Conservation (phyloP, 164 flowering plant species). For the Magnolia changhungtana region DNA sequence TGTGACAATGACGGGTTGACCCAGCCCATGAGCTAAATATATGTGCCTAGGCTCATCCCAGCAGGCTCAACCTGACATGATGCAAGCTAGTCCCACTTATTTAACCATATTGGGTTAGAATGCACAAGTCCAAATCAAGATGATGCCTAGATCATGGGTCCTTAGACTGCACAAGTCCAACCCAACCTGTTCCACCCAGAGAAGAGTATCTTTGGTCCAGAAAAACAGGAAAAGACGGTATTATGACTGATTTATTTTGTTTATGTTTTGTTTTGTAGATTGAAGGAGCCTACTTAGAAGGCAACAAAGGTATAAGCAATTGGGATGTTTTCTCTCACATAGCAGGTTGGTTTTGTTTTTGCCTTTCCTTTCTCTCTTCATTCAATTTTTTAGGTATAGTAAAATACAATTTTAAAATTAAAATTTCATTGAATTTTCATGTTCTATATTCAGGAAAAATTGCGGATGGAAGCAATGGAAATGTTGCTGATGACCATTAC, state of each 20-base stretch:
- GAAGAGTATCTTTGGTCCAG: too few relatives aligned
- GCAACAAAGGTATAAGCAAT: constrained; percentile 31
- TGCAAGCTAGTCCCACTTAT: too few relatives aligned
- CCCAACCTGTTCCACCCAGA: background rate
- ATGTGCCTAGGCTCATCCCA: too few relatives aligned
- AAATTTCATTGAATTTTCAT: too few relatives aligned
- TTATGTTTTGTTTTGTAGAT: constrained; percentile 13
- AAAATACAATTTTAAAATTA: background rate
- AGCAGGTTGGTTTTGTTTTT: constrained; percentile 11
- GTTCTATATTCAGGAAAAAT: constrained; percentile 1
- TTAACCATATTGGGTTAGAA: too few relatives aligned
- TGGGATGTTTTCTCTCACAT: constrained; percentile 33
- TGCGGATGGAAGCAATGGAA: constrained; percentile 3
- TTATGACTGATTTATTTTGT: background rate
- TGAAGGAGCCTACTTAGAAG: constrained; percentile 34
- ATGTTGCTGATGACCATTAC: constrained; percentile 11
- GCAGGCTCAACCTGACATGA: too few relatives aligned
- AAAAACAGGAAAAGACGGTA: too few relatives aligned
- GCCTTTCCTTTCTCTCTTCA: background rate
- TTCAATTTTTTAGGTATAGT: background rate
- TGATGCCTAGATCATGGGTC: background rate
- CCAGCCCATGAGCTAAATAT: too few relatives aligned
- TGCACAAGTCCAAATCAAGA: background rate
- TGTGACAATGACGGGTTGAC: too few relatives aligned
- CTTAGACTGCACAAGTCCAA: background rate